Conservation (phyloP, 345 rosid genomes). For the Brassica nigra region DNA sequence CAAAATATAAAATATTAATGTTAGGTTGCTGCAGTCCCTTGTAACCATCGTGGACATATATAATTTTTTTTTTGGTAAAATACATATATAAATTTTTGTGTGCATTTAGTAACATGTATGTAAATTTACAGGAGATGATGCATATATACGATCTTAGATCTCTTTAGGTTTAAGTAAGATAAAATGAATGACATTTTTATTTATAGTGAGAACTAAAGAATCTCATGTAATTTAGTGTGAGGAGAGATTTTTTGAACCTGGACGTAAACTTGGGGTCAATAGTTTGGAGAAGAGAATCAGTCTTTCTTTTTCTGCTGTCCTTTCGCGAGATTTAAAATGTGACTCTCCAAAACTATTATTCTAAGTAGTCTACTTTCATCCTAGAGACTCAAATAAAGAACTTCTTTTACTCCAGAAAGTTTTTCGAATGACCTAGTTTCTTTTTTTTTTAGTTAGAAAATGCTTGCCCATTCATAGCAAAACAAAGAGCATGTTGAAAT, state of each 20-base stretch:
- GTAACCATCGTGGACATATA: not conserved
- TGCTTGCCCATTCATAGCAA: too few species aligned
- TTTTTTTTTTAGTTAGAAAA: too few species aligned
- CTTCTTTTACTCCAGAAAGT: not conserved
- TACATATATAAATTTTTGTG: not conserved
- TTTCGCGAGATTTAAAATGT: constrained; percentile 14
- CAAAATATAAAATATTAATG: not conserved
- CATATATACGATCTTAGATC: not conserved
- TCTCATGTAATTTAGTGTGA: constrained; percentile 16
- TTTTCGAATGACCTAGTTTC: not conserved
- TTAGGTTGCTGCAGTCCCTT: not conserved
- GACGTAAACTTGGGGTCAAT: constrained; percentile 30
- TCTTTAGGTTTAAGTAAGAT: not conserved
- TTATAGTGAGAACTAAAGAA: constrained; percentile 27
- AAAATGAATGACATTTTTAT: not conserved
- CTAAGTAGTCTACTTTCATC: not conserved
- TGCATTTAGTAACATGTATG: not conserved
- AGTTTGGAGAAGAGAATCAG: constrained; percentile 20
- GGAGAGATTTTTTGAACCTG: constrained; percentile 25
- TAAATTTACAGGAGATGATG: not conserved
- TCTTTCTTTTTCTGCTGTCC: constrained; percentile 8
- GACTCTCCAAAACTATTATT: not conserved
- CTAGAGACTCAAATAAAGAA: not conserved
- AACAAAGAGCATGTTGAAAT: too few species aligned
- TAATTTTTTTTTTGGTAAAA: too few species aligned